Evolutionary conservation across 1,284 basidiomycete genomes (phyloP), one percentile per base, ranked within the genome.

Genomic region (Heterobasidion occidentale): DNA sequence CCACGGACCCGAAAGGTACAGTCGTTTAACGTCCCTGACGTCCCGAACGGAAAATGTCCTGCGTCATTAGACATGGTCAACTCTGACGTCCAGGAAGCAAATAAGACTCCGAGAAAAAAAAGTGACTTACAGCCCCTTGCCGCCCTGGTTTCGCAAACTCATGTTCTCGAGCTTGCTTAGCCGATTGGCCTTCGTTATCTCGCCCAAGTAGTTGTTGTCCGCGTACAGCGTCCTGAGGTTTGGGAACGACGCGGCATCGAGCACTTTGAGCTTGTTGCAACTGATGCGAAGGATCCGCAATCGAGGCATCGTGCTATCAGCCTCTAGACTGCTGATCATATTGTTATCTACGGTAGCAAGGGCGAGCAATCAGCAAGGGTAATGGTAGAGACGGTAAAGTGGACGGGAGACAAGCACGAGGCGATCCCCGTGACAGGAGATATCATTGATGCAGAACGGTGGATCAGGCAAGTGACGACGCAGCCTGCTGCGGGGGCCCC

Each of bases 191-290:
- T 80, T 81, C 56, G 65, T 70, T 61, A 81, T 76, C 64, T 65
- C 76, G 63, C 71, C 72, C 27, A 99, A 77, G 36, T 75, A 71
- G 70, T 98, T 98, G 69, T 89, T 88, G 75, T 99, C 96, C 64
- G 90, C 84, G 70, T 97, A 98, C 34, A 98, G 79, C 61, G 93
- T 98, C 61, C 94, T 85, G 61, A 98, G 73, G 65, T 86, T 86
- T 6, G 83, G 77, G 67, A 90, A 83, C 15, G 76, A 73, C 17
- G 78, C 78, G 51, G 90, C 80, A 67, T 94, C 81, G 52, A 99
- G 76, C 57, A 73, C 69, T 53, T 78, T 71, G 58, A 99, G 72
- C 46, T 81, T 77, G 72, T 99, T 99, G 65, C 84, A 84, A 74
- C 90, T 94, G 53, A 91, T 74, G 27, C 93, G 87, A 57, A 99